Base-by-base conservation (phyloP, 2,329 filamentous ascomycete species). In the Arthrobotrys sphaeroides region DNA sequence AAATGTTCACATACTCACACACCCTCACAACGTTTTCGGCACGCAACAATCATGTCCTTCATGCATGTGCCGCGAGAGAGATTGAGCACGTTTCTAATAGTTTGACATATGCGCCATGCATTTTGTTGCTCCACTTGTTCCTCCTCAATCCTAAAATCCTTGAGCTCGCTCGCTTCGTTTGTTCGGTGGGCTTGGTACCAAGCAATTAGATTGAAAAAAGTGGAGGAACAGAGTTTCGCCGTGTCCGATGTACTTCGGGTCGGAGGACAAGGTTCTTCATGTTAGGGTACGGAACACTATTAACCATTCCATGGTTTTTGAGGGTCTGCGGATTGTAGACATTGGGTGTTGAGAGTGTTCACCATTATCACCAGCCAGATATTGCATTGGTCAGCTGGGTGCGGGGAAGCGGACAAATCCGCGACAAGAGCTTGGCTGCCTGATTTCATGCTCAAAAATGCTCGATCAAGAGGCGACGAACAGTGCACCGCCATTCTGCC, bases 51-150 rank as follows among this genome's bases (percentile, higher is more conserved):
- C 51, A 62, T 31, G 64, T 31, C 16, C 28, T 20, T 47, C 18
- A 47, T 36, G 47, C 53, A 60, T 57, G 28, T 51, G 53, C 65
- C 33, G 16, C 62, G 70, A 74, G 70, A 67, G 33, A 33, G 36
- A 74, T 67, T 74, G 70, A 74, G 70, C 70, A 67, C 28, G 62
- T 74, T 74, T 74, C 55, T 45, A 36, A 51, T 55, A n/a, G 53
- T 45, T 43, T 62, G 36, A 45, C 53, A 61, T 47, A 40, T 61
- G 43, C 57, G 65, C 65, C 65, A 61, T 61, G 57, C 43, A 28
- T 31, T 7, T 38, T 36, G 22, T 47, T 33, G 31, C 65, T 43
- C 33, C 38, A 53, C 49, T 66, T 38, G n/a, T 16, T 38, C 47
- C n/a, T 6, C 4, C 13, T 43, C 36, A 55, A 36, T 42, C 51